A percentile compares a stretch with the other conserved stretches of the same genome.
These are phyloP conservation scores for Bodo saltans DNA, from an alignment of 78 protist species.

Conservation along the genomic window DNA sequence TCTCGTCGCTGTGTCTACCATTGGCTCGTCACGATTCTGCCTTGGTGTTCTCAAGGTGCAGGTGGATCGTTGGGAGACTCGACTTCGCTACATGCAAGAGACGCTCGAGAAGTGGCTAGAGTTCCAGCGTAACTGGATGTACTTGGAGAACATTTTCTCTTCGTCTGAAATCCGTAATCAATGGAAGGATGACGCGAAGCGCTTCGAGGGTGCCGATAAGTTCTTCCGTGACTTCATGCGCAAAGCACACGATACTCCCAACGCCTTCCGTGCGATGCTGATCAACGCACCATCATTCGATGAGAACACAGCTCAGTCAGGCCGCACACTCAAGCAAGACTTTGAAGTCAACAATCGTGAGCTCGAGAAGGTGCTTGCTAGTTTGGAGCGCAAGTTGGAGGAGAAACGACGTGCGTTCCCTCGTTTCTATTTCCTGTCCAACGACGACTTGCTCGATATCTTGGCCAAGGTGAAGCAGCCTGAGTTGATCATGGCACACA, in stretches of 20 bases:
- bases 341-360: constrained; percentile 45
- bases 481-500: constrained; percentile 67
- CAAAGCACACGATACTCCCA: constrained; percentile 31
- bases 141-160: constrained; percentile 66
- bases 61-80: constrained; percentile 69
- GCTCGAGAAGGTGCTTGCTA: constrained; percentile 64
- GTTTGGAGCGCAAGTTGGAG: constrained; percentile 73
- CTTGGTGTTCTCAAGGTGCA: constrained; percentile 37
- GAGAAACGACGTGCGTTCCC: constrained; percentile 66
- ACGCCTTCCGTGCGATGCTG: constrained; percentile 29
- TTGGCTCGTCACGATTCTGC: constrained; percentile 63
- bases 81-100: constrained; percentile 46
- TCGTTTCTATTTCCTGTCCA: constrained; percentile 77
- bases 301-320: no score
- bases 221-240: constrained; percentile 62
- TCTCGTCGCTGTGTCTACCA: constrained; percentile 52
- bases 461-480: constrained; percentile 70
- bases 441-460: constrained; percentile 69
- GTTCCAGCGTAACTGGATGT: constrained; percentile 72
- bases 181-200: constrained; percentile 52
- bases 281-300: no score
- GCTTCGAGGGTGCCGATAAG: constrained; percentile 60
- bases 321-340: constrained; percentile 41
- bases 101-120: constrained; percentile 75
- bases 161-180: constrained; percentile 69